phyloP scores from a whole-genome alignment of 83 land plant genomes.

The Picea abies region DNA sequence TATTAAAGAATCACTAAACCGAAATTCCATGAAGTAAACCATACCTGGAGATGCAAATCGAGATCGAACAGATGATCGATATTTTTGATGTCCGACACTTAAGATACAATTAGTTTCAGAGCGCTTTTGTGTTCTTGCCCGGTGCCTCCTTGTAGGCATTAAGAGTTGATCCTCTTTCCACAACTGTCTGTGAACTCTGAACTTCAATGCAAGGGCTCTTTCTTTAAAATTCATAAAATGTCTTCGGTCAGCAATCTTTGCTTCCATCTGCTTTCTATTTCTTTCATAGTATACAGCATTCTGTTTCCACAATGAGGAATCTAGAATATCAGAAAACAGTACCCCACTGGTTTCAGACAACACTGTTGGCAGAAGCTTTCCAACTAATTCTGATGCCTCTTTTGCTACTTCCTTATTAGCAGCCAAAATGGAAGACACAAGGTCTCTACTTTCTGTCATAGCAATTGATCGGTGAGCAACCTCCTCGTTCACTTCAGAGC shows the following conservation, averaged over 20 bases:
- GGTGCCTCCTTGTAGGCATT: slow-evolving; percentile 37
- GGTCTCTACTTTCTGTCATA: neutral
- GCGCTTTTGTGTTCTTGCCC: slow-evolving; percentile 56
- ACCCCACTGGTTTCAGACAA: neutral
- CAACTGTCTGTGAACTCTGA: slow-evolving; percentile 43
- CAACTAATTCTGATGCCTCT: slow-evolving; percentile 33
- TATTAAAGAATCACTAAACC: too few relatives aligned
- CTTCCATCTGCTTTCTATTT: slow-evolving; percentile 29
- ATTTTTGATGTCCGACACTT: slow-evolving; percentile 37
- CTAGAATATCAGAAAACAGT: slow-evolving; percentile 14
- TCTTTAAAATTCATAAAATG: slow-evolving; percentile 55
- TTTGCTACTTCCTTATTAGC: slow-evolving; percentile 54
- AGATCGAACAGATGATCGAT: slow-evolving; percentile 43
- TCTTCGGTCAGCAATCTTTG: slow-evolving; percentile 46
- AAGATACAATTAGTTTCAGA: slow-evolving; percentile 25
- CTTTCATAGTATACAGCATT: slow-evolving; percentile 11
- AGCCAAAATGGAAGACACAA: slow-evolving; percentile 27
- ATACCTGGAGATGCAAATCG: slow-evolving; percentile 45
- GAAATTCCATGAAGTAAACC: neutral
- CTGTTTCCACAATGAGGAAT: slow-evolving; percentile 28
- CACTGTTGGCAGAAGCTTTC: slow-evolving; percentile 27
- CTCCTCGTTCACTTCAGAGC: neutral
- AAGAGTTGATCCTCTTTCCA: slow-evolving; percentile 75
- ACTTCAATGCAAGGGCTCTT: slow-evolving; percentile 58
- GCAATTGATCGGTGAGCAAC: neutral